phyloP scores from a whole-genome alignment of 192 early-diverging fungal species.

The Rhizoclosmatium globosum region DNA sequence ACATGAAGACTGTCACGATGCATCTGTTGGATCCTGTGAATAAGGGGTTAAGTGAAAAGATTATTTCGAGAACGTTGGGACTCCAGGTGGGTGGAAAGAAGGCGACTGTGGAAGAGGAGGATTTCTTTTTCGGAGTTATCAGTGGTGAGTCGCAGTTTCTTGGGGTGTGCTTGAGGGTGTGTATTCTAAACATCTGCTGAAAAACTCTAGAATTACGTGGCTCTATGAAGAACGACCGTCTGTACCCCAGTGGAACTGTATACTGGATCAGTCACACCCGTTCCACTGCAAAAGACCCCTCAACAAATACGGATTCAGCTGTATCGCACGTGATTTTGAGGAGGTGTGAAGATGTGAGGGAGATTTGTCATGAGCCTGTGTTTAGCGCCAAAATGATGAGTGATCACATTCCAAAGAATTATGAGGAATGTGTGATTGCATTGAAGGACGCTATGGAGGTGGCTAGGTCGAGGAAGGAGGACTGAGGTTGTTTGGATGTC shows the following conservation, averaged over 20 bases:
- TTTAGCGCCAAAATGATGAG: conserved; percentile 81
- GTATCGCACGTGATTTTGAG: conserved; percentile 49
- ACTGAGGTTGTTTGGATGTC: not conserved
- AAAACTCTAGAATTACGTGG: conserved; percentile 65
- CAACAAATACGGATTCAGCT: not conserved
- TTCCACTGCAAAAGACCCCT: not conserved
- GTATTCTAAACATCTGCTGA: not conserved
- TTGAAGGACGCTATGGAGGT: conserved; percentile 2
- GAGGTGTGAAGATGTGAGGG: conserved; percentile 77
- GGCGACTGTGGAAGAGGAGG: conserved; percentile 62
- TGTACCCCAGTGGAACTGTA: conserved; percentile 80
- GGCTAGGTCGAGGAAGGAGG: not conserved
- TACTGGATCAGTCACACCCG: conserved; percentile 61
- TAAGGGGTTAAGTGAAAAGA: conserved; percentile 48
- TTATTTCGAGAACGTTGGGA: conserved; percentile 51
- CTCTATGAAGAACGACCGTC: conserved; percentile 80
- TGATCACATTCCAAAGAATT: conserved; percentile 78
- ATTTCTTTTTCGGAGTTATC: conserved; percentile 85
- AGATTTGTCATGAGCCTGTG: conserved; percentile 79
- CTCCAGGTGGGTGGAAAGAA: conserved; percentile 21
- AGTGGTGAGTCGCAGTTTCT: conserved; percentile 36
- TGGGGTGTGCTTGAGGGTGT: not conserved
- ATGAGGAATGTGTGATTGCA: conserved; percentile 65
- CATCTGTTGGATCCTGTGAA: conserved; percentile 50
- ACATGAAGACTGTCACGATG: conserved; percentile 77